Conservation (phyloP, 148 eudicot genomes). For the Arctostaphylos glauca region DNA sequence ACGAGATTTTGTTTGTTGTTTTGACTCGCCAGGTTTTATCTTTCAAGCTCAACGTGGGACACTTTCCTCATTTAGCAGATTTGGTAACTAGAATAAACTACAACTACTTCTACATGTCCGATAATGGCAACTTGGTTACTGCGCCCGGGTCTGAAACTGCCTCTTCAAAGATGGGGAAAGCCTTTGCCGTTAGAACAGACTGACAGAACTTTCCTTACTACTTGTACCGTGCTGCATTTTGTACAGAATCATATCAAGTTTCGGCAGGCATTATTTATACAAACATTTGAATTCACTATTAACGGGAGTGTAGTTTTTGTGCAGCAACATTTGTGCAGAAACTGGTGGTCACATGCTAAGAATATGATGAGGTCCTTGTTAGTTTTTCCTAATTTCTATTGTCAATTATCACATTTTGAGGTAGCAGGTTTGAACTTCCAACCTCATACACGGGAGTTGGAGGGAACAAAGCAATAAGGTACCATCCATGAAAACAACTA, state of each 20-base stretch:
- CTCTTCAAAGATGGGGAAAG: conserved; percentile 41
- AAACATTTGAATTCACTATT: no score
- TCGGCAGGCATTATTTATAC: no score
- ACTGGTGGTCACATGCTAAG: not conserved
- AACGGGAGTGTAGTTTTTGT: no score
- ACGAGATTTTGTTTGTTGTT: not conserved
- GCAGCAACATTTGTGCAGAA: no score
- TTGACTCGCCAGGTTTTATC: conserved; percentile 63
- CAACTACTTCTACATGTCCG: conserved; percentile 88
- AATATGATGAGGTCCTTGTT: not conserved
- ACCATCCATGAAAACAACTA: not conserved
- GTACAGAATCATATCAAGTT: not conserved
- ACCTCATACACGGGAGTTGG: no score
- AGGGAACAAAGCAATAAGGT: not conserved
- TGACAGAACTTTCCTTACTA: conserved; percentile 13
- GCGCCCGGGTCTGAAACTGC: conserved; percentile 57
- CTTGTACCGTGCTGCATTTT: not conserved
- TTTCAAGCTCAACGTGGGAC: conserved; percentile 90
- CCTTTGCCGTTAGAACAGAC: conserved; percentile 37
- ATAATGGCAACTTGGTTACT: conserved; percentile 60
- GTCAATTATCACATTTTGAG: no score
- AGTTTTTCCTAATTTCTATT: no score
- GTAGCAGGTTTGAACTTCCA: no score
- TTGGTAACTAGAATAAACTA: conserved; percentile 85
- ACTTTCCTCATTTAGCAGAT: conserved; percentile 95